Evolutionary conservation across 2,329 filamentous ascomycete genomes (phyloP), one percentile per base, ranked within the genome.

Genomic region (Pseudogymnoascus sp.): DNA sequence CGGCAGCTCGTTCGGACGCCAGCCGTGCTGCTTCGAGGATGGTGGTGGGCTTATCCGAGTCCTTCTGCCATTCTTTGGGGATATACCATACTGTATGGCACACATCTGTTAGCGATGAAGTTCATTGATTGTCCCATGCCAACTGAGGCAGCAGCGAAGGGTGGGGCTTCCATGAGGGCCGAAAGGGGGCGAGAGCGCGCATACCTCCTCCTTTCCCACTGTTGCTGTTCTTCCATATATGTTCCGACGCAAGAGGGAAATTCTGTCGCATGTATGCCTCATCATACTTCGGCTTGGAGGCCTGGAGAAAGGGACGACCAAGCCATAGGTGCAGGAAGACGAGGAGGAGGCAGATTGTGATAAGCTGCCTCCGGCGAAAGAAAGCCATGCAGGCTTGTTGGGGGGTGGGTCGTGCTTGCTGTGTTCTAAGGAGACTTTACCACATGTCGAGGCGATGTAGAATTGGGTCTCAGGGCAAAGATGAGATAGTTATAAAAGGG

Each of bases 1-100:
- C 55, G 6, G 18, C 7, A 5, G 66, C 62, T 15, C 64, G 62
- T 13, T 67, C 62, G 5, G 64, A 65, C 2, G 70, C 70, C 1
- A 72, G 60, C 33, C 65, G 62, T 2, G 69, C 72, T 1, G 71
- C 71, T 40, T 71, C 67, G 29, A 72, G 60, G 37, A 73, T 70
- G 2, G 64, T 68, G 15, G 15, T n/a, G 3, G 55, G 33, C 60
- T 10, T 67, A 65, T 55, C 63, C 65, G 39, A n/a, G 13, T 55
- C 63, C 13, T 45, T 27, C 25, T 27, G 18, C 61, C 61, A 62
- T 29, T 36, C 52, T 2, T 31, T 8, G 31, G 61, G 61, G 18
- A 60, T 60, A 45, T 62, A 62, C 61, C 61, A 62, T 31, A 39
- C 61, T 61, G 27, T 25, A 39, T 36, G 29, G 29, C 33, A 25